Percentiles rank a stretch among this genome's conserved stretches.
These are phyloP conservation scores for Melocanna baccifera DNA, from an alignment of 176 grass and related monocot genomes.

Conservation along the genomic window DNA sequence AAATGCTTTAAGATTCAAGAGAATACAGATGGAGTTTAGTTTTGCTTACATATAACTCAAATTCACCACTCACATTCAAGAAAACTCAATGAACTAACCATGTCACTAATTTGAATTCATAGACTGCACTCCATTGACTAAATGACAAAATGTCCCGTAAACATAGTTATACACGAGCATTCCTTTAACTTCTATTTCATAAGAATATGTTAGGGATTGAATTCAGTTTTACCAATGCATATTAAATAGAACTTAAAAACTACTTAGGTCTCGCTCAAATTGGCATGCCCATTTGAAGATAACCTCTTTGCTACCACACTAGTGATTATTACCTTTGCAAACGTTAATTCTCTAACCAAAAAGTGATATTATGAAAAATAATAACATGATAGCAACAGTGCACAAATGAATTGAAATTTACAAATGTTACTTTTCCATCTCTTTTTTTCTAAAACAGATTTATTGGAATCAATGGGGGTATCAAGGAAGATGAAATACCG, in stretches of 20 bases:
- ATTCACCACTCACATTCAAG: no score
- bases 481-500: constrained; percentile 37
- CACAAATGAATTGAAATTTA: background rate
- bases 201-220: background rate
- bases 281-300: background rate
- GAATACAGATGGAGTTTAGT: background rate
- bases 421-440: background rate
- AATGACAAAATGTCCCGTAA: background rate
- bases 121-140: background rate
- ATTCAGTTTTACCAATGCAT: background rate
- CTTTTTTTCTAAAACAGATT: background rate
- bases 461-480: background rate
- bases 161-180: background rate
- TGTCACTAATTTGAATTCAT: background rate
- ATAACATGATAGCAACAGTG: background rate
- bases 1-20: background rate
- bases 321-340: background rate
- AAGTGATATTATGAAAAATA: background rate
- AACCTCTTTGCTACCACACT: background rate
- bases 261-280: background rate
- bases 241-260: background rate
- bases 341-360: background rate
- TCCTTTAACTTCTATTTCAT: background rate
- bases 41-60: background rate
- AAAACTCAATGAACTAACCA: no score